phyloP scores from a whole-genome alignment of 2,329 filamentous ascomycete species.

The Thelonectria olida region DNA sequence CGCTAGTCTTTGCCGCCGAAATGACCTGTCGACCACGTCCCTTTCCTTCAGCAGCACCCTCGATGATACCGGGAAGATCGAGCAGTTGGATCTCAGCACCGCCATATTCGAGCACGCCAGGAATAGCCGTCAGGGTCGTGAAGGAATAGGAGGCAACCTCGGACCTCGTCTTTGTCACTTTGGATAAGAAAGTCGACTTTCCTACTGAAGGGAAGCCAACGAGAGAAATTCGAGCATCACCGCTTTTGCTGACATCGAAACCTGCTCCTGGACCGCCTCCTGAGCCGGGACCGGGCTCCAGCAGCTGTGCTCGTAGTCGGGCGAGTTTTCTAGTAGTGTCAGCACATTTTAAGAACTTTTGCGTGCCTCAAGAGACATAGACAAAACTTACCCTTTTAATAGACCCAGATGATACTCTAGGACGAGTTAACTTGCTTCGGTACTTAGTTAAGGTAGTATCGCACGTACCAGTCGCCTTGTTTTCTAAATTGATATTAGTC shows the following conservation, averaged over 20 bases:
- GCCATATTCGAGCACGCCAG: slow-evolving; percentile 95
- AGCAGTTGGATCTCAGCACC: slow-evolving; percentile 98
- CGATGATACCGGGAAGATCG: slow-evolving; percentile 97
- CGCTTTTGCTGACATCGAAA: slow-evolving; percentile 95
- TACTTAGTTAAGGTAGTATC: not conserved
- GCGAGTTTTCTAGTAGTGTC: slow-evolving; percentile 81
- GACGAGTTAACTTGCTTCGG: slow-evolving; percentile 26
- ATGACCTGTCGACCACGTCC: slow-evolving; percentile 96
- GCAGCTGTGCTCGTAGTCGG: slow-evolving; percentile 89
- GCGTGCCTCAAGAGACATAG: not conserved
- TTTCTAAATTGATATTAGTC: slow-evolving; percentile 70
- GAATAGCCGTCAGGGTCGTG: slow-evolving; percentile 96
- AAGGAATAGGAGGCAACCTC: slow-evolving; percentile 97
- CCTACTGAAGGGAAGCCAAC: slow-evolving; percentile 99
- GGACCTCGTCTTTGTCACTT: slow-evolving; percentile 97
- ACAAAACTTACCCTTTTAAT: slow-evolving; percentile 81
- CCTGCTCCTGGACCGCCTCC: slow-evolving; percentile 82
- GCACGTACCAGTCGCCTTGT: slow-evolving; percentile 93
- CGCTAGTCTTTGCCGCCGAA: slow-evolving; percentile 96
- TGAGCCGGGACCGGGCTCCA: slow-evolving; percentile 85
- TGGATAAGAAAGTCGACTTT: slow-evolving; percentile 98
- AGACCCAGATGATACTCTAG: slow-evolving; percentile 97
- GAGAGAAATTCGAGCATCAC: slow-evolving; percentile 94
- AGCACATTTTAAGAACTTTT: not conserved
- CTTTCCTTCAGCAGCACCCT: slow-evolving; percentile 95